phyloP scores from a whole-genome alignment of 805 yeast genomes.

The Kuraishia hungarica region DNA sequence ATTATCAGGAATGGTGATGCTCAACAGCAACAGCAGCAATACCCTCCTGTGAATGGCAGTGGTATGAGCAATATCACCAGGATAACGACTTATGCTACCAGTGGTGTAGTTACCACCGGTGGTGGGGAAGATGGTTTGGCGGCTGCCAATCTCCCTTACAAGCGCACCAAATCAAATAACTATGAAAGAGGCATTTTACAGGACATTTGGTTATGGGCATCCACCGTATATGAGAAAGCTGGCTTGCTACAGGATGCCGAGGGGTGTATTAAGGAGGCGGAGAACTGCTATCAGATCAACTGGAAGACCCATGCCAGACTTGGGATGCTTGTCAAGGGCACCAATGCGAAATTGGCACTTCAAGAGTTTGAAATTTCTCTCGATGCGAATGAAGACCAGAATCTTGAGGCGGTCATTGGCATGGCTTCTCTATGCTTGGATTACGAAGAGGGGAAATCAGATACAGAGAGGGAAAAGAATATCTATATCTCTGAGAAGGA shows the following conservation, averaged over 20 bases:
- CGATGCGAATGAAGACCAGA: slow-evolving; percentile 33
- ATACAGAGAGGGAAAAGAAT: slow-evolving; percentile 10
- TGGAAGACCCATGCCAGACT: slow-evolving; percentile 39
- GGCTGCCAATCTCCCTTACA: not conserved
- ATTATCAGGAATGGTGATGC: not conserved
- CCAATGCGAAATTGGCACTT: slow-evolving; percentile 33
- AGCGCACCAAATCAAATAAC: not conserved
- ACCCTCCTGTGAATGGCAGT: not conserved
- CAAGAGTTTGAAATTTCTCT: slow-evolving; percentile 59
- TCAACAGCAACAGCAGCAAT: not conserved
- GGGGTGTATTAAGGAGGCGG: slow-evolving; percentile 69
- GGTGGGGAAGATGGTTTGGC: not conserved
- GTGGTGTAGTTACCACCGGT: not conserved
- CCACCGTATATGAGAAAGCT: slow-evolving; percentile 51
- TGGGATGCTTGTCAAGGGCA: slow-evolving; percentile 32
- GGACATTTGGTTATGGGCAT: slow-evolving; percentile 67
- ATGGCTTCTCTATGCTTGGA: slow-evolving; percentile 40
- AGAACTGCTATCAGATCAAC: slow-evolving; percentile 34
- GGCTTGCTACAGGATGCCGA: slow-evolving; percentile 53
- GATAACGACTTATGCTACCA: not conserved
- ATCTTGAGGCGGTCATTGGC: slow-evolving; percentile 47
- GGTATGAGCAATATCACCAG: not conserved
- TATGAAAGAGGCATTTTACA: slow-evolving; percentile 25
- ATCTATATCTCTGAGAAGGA: slow-evolving; percentile 49
- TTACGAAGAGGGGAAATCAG: slow-evolving; percentile 22